Conservation (phyloP, 2,329 filamentous ascomycete species). For the Xylaria polymorpha region DNA sequence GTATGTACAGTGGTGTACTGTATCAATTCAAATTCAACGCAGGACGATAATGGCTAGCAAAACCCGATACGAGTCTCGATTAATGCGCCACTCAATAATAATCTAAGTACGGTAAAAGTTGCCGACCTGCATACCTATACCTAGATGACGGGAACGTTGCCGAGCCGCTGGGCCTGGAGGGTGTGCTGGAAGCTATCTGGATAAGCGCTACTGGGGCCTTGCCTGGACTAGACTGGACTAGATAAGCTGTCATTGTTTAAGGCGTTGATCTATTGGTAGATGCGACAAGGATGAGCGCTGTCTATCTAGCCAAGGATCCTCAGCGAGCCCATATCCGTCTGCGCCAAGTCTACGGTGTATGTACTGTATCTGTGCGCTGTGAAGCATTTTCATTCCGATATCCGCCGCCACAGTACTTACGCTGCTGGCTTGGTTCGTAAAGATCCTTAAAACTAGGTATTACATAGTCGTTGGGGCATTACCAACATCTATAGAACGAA, state of each 20-base stretch:
- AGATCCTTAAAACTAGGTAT: background rate
- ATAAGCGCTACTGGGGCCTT: constrained; percentile 19
- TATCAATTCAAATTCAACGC: constrained; percentile 9
- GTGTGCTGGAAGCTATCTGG: background rate
- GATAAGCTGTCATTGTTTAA: background rate
- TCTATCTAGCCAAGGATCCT: background rate
- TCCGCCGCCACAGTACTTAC: too few species aligned
- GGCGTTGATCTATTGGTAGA: constrained; percentile 4
- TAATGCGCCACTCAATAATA: constrained; percentile 36
- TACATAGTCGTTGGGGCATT: background rate
- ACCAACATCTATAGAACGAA: background rate
- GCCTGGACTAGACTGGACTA: background rate
- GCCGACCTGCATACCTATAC: constrained; percentile 17
- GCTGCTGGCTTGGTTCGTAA: too few species aligned
- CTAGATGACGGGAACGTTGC: constrained; percentile 26
- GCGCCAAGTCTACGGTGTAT: background rate
- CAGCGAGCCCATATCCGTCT: background rate
- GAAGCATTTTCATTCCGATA: background rate
- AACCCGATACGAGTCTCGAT: constrained; percentile 30
- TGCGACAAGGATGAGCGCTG: constrained; percentile 11
- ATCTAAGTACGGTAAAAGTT: background rate
- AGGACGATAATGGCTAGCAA: constrained; percentile 19
- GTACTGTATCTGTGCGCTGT: background rate
- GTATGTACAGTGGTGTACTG: constrained; percentile 4
- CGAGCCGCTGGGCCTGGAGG: constrained; percentile 24